A percentile compares a stretch with the other conserved stretches of the same genome.
Evolutionary conservation across 2,329 filamentous ascomycete species (phyloP).

Genomic region (Trichoderma guizhouense): DNA sequence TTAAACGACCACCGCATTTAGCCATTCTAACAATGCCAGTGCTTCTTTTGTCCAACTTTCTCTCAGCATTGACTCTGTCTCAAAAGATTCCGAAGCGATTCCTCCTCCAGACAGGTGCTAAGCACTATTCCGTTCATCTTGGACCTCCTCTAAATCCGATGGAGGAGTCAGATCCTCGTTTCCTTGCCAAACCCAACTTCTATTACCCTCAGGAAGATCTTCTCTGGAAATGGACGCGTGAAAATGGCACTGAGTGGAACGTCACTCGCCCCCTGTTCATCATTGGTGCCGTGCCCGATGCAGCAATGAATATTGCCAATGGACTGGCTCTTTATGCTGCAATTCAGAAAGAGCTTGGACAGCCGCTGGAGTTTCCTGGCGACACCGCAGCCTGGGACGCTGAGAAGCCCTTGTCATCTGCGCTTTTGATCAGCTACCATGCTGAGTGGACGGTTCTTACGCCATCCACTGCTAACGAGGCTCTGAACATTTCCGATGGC

Average conservation of each 20-base stretch:
- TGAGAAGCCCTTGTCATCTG: background rate
- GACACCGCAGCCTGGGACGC: conserved; percentile 3
- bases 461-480: background rate
- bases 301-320: background rate
- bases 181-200: background rate
- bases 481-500: conserved; percentile 1
- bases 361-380: background rate
- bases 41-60: conserved; percentile 2
- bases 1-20: accelerated
- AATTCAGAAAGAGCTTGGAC: background rate
- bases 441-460: conserved; percentile 8
- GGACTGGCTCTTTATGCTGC: background rate
- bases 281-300: conserved; percentile 9
- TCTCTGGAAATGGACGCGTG: background rate
- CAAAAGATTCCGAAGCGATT: background rate
- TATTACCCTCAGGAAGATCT: conserved; percentile 8
- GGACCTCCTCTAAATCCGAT: background rate
- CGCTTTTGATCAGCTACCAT: background rate
- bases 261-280: conserved; percentile 1
- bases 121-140: background rate
- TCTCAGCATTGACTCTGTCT: background rate
- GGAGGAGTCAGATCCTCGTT: background rate
- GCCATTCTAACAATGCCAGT: background rate
- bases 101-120: conserved; percentile 8
- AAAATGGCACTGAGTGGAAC: background rate